Evolutionary conservation across 345 rosid genomes (phyloP), one percentile per base, ranked within the genome.

Genomic region (Raphanus sativus): DNA sequence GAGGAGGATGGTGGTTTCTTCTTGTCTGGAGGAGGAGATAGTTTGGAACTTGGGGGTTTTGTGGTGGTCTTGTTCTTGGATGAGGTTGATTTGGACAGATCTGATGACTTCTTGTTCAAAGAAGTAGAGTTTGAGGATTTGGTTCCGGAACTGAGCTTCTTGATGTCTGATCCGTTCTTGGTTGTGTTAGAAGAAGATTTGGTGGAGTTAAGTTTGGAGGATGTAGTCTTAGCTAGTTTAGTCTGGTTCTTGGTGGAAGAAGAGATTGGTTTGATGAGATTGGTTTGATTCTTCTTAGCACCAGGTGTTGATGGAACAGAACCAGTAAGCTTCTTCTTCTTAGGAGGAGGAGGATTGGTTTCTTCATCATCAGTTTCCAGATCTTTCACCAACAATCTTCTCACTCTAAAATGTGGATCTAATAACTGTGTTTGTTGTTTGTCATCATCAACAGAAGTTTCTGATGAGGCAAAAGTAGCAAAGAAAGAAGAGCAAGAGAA

Each of bases 61-160:
- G 76, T 67, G 56, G 83, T 54, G 77, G 93, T 86, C 82, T 89
- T 88, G 91, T 87, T 85, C 66, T 85, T 86, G 82, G 86, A 60
- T 25, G 84, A 42, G 59, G 55, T 76, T 50, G 74, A 64, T 78
- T 89, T 91, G 79, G 85, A 74, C 13, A 86, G 90, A 85, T 89
- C 87, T 81, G 84, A 63, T 73, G 86, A 29, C 71, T 88, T 86
- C 73, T 85, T 85, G 52, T 68, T 62, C 3, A 84, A 24, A 21
- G 67, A 56, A 4, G 82, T 56, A 24, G 11, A 86, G 48, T 86
- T 85, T 7, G 81, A 50, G 25, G 84, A 7, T 66, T 89, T 91
- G 5, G 89, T 75, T 28, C 81, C 78, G 62, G 81, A 78, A 33
- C 56, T 83, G 33, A 80, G 83, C 75, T 81, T 86, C 71, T 89